Conservation (phyloP, 2,329 filamentous ascomycete species). For the Phaeosphaeriaceae sp. region DNA sequence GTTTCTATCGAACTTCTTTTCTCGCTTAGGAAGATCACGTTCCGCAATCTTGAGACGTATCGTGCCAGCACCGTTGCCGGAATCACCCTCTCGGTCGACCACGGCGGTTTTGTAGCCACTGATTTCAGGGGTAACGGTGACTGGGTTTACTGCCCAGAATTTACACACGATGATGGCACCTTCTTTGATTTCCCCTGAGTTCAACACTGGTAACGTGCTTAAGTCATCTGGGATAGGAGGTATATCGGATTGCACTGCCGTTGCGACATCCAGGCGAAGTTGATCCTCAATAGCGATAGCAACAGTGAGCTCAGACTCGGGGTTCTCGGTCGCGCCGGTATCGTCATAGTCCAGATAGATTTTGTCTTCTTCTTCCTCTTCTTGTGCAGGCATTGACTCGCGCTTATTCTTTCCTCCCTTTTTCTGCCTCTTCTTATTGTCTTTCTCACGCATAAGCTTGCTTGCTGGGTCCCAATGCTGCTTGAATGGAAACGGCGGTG, state of each 20-base stretch:
- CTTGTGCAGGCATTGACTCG: slow-evolving; percentile 41
- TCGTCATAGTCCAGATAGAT: slow-evolving; percentile 44
- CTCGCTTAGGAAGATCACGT: slow-evolving; percentile 65
- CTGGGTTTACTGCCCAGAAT: slow-evolving; percentile 64
- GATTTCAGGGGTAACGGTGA: slow-evolving; percentile 68
- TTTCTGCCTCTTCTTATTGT: slow-evolving; percentile 63
- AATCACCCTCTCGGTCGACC: slow-evolving; percentile 59
- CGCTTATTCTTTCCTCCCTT: slow-evolving; percentile 50
- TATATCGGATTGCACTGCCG: slow-evolving; percentile 63
- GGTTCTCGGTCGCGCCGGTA: slow-evolving; percentile 23
- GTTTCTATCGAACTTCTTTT: slow-evolving; percentile 69
- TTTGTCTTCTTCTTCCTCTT: slow-evolving; percentile 48
- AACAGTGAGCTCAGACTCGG: slow-evolving; percentile 28
- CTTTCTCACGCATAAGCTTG: slow-evolving; percentile 61
- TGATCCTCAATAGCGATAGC: slow-evolving; percentile 37
- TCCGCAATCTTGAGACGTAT: slow-evolving; percentile 71
- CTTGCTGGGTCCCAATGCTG: slow-evolving; percentile 88
- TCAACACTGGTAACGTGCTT: slow-evolving; percentile 59
- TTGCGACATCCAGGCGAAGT: slow-evolving; percentile 52
- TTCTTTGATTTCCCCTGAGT: slow-evolving; percentile 55
- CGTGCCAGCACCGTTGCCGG: slow-evolving; percentile 53
- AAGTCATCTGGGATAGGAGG: slow-evolving; percentile 66
- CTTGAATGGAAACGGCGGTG: slow-evolving; percentile 87
- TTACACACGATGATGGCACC: slow-evolving; percentile 75
- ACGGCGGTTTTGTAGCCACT: slow-evolving; percentile 67